Base-by-base conservation (phyloP, 2,329 filamentous ascomycete genomes). In the Septoria petroselini region DNA sequence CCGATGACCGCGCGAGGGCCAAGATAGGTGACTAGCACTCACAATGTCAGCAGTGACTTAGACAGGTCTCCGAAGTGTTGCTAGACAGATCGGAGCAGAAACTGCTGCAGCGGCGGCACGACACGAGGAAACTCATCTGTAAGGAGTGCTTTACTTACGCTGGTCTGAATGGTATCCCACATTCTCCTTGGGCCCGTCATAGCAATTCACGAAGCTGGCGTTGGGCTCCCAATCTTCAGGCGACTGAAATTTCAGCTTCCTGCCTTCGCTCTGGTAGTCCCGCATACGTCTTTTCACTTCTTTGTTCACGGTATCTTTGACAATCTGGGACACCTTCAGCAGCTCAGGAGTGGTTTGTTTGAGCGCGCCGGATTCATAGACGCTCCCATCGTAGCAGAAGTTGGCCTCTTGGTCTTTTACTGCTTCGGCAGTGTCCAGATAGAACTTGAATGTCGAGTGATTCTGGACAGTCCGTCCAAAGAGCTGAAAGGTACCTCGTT, bases 151-250 rank as follows among this genome's bases (percentile, higher is more conserved):
- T n/a, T n/a, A n/a, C n/a, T n/a, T n/a, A n/a, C n/a, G 76, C 61
- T 95, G 88, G 65, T 98, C 93, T 29, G 86, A 84, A 69, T 98
- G 93, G 70, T 88, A 97, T 25, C 93, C 93, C 0, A 97, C 91
- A 53, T 78, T 88, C 71, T 97, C 82, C 8, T 82, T 76, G 0
- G 82, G 84, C 0, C 91, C 91, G 60, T 84, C 76, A 68, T 98
- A 98, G 72, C 89, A 95, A 68, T 98, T 98, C 12, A 95, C 91
- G 63, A 96, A 91, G 0, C 91, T 89, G 0, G 89, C 88, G 64
- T 97, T 97, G 7, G 91, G 88, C 7, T 74, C 73, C 91, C 91
- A 97, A 0, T 77, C 70, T 0, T 78, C 69, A 0, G 88, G 79
- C 0, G 84, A 86, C 63, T 96, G 91, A 59, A 87, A 83, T 59